Conservation (phyloP, 371 early-diverging fungal genomes). For the Mucor mucedo region DNA sequence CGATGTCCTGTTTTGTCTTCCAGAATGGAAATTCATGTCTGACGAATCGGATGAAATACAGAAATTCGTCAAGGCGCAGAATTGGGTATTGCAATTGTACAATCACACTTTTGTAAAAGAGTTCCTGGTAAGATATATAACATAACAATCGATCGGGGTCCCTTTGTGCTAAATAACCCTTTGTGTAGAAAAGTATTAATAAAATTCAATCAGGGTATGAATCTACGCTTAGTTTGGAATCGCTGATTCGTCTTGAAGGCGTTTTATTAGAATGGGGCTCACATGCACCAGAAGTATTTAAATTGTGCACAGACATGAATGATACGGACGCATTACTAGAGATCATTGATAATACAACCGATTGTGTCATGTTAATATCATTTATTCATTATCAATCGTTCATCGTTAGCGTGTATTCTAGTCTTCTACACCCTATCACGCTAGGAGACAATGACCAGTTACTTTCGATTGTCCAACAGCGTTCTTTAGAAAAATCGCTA, state of each 20-base stretch:
- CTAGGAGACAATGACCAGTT: slow-evolving; percentile 7
- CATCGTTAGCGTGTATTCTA: slow-evolving; percentile 6
- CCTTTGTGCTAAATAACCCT: not conserved
- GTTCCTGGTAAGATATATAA: slow-evolving; percentile 2
- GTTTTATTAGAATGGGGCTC: slow-evolving; percentile 12
- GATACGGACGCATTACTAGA: slow-evolving; percentile 4
- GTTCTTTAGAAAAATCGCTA: slow-evolving; percentile 8
- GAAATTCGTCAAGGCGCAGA: not conserved
- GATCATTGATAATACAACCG: slow-evolving; percentile 3
- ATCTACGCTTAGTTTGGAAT: slow-evolving; percentile 24
- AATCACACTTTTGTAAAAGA: slow-evolving; percentile 9
- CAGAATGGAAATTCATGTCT: not conserved
- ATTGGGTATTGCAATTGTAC: slow-evolving; percentile 8
- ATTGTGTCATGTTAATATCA: slow-evolving; percentile 1
- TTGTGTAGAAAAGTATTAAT: slow-evolving; percentile 10
- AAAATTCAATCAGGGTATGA: slow-evolving; percentile 17
- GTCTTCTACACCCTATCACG: slow-evolving; percentile 21
- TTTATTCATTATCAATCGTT: slow-evolving; percentile 17
- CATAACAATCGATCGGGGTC: not conserved
- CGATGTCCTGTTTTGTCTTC: not conserved
- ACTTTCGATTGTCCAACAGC: slow-evolving; percentile 12
- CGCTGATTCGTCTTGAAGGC: slow-evolving; percentile 14
- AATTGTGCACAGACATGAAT: slow-evolving; percentile 12
- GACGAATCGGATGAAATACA: slow-evolving; percentile 14
- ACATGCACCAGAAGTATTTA: slow-evolving; percentile 10